A percentile compares a stretch with the other conserved stretches of the same genome.
These are phyloP conservation scores for Ceratocystis eucalypticola DNA, from an alignment of 2,329 filamentous ascomycete species.

Conservation along the genomic window DNA sequence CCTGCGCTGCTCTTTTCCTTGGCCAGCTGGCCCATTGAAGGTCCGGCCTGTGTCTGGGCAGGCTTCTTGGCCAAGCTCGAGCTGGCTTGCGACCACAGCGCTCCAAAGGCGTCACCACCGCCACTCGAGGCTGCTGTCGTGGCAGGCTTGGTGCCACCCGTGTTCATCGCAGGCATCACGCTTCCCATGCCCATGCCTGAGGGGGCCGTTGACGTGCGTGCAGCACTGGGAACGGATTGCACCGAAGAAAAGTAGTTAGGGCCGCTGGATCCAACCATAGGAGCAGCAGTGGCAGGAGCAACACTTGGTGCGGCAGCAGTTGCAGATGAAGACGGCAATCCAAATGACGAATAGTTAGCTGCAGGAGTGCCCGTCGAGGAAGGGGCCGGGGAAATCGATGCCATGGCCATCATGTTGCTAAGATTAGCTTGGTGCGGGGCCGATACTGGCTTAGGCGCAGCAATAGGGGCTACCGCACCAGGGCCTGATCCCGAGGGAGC, in stretches of 20 bases:
- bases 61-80: conserved; percentile 60
- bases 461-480: conserved; percentile 38
- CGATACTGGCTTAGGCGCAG: conserved; percentile 69
- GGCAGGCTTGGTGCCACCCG: conserved; percentile 32
- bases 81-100: conserved; percentile 66
- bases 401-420: conserved; percentile 64
- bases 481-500: conserved; percentile 29
- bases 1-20: conserved; percentile 94
- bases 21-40: conserved; percentile 85
- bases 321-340: conserved; percentile 28
- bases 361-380: conserved; percentile 42
- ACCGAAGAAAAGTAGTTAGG: conserved; percentile 96
- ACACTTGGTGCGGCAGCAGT: conserved; percentile 24
- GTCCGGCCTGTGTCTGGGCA: conserved; percentile 49
- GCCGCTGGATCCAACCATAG: conserved; percentile 54
- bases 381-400: conserved; percentile 63
- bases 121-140: conserved; percentile 40
- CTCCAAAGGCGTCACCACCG: conserved; percentile 78
- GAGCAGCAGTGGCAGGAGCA: conserved; percentile 22
- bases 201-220: conserved; percentile 22
- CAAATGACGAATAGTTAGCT: conserved; percentile 52
- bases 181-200: conserved; percentile 31
- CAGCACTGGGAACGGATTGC: conserved; percentile 25
- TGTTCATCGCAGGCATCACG: conserved; percentile 36
- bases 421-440: conserved; percentile 68